These are phyloP conservation scores for Collybia sordida DNA, from an alignment of 768 basidiomycete genomes.

Conservation along the genomic window DNA sequence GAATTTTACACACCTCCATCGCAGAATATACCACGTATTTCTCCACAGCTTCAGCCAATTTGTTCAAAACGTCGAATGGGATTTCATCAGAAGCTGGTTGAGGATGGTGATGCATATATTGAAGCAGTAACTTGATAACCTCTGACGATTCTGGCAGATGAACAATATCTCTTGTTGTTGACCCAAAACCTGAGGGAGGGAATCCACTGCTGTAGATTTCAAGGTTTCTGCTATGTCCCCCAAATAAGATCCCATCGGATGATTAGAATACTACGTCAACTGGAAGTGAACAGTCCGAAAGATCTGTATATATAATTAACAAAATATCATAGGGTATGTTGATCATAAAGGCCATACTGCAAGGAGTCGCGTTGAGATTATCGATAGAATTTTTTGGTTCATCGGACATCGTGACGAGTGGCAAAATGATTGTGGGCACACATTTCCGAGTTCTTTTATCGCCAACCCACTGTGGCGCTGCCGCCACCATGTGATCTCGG, in stretches of 20 bases:
- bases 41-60: not conserved
- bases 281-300: too few species aligned
- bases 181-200: slow-evolving; percentile 35
- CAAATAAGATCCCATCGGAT: slow-evolving; percentile 4
- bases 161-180: not conserved
- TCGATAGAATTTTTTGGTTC: too few species aligned
- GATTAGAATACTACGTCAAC: slow-evolving; percentile 7
- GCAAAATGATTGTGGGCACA: too few species aligned
- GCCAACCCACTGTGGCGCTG: too few species aligned
- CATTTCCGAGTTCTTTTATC: too few species aligned
- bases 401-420: too few species aligned
- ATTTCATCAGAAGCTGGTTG: not conserved
- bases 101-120: not conserved
- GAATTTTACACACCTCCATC: not conserved
- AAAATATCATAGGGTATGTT: too few species aligned
- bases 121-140: not conserved
- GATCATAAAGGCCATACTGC: too few species aligned
- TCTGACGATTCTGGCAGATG: not conserved
- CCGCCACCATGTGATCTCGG: too few species aligned
- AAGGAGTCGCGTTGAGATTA: too few species aligned
- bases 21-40: not conserved
- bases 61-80: not conserved
- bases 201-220: slow-evolving; percentile 7
- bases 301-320: too few species aligned
- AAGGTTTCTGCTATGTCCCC: slow-evolving; percentile 4